Evolutionary conservation across 1,139 yeast genomes (phyloP).

Genomic region (Spencermartinsiella ligniputridi): DNA sequence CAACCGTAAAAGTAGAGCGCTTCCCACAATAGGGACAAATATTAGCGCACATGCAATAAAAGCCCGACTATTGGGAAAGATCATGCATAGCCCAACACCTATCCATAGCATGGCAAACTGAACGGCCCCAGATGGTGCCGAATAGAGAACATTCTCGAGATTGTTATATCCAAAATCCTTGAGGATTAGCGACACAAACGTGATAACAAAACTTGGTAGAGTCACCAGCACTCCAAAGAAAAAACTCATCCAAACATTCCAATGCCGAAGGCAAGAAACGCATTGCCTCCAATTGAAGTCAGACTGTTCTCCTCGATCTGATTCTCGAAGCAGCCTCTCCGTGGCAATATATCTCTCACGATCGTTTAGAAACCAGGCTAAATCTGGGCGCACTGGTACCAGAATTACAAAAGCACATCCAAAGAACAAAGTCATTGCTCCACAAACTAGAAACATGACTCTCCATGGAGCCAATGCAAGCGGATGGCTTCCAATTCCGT

Average conservation of each 20-base stretch:
- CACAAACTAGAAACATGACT: slow-evolving; percentile 43
- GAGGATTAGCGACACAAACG: slow-evolving; percentile 12
- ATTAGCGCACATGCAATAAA: no score
- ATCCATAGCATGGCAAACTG: no score
- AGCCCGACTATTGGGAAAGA: no score
- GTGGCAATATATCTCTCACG: slow-evolving; percentile 49
- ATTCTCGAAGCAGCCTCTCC: no score
- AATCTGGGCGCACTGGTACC: slow-evolving; percentile 51
- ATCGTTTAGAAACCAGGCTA: slow-evolving; percentile 49
- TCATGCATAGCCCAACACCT: no score
- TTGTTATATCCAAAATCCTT: no score
- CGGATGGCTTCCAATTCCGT: slow-evolving; percentile 27
- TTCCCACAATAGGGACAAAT: slow-evolving; percentile 4
- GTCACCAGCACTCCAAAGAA: no score
- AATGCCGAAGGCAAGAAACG: slow-evolving; percentile 27
- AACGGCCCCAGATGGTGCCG: no score
- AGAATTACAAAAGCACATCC: slow-evolving; percentile 42
- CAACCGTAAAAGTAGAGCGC: slow-evolving; percentile 9
- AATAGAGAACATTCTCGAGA: no score
- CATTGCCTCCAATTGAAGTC: slow-evolving; percentile 18
- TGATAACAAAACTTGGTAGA: slow-evolving; percentile 9
- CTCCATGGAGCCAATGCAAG: slow-evolving; percentile 46
- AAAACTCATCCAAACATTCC: slow-evolving; percentile 15
- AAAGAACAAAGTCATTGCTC: slow-evolving; percentile 37
- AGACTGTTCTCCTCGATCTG: slow-evolving; percentile 47